Conservation (phyloP, 2,329 filamentous ascomycete genomes). For the Helotiales sp. region DNA sequence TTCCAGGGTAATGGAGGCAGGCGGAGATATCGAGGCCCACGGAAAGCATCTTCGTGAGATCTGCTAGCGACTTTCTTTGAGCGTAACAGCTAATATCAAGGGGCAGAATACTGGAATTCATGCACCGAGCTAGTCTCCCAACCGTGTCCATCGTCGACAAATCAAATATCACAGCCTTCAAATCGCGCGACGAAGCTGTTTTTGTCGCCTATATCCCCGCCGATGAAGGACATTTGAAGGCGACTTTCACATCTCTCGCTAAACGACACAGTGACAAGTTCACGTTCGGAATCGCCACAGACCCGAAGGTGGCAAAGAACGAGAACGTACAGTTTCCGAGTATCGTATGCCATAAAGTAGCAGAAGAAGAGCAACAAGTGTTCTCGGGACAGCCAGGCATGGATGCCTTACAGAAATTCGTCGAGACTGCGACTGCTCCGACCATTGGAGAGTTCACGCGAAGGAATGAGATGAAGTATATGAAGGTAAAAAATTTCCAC, state of each 20-base stretch:
- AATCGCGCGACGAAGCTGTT: slow-evolving; percentile 48
- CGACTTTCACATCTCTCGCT: slow-evolving; percentile 45
- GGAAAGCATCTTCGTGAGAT: slow-evolving; percentile 47
- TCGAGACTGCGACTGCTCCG: slow-evolving; percentile 47
- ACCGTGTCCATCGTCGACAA: slow-evolving; percentile 39
- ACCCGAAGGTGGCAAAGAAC: slow-evolving; percentile 31
- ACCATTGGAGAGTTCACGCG: slow-evolving; percentile 53
- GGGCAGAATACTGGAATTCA: slow-evolving; percentile 41
- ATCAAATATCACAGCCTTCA: slow-evolving; percentile 44
- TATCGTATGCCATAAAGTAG: slow-evolving; percentile 49
- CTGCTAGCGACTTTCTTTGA: neutral
- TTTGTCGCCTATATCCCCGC: slow-evolving; percentile 48
- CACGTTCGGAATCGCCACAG: slow-evolving; percentile 47
- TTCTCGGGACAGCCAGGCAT: slow-evolving; percentile 44
- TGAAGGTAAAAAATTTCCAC: slow-evolving; percentile 41
- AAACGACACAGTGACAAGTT: slow-evolving; percentile 47
- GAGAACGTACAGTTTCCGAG: slow-evolving; percentile 13
- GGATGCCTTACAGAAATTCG: slow-evolving; percentile 46
- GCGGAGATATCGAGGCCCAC: slow-evolving; percentile 51
- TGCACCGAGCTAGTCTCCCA: slow-evolving; percentile 41
- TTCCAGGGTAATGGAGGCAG: slow-evolving; percentile 45
- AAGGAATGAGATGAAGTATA: slow-evolving; percentile 50
- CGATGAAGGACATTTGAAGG: slow-evolving; percentile 40
- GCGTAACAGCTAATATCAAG: neutral
- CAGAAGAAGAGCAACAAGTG: slow-evolving; percentile 45